Percentiles rank a stretch among this genome's conserved stretches.
phyloP scores from a whole-genome alignment of 208 protist species.

The Leishmania turanica region DNA sequence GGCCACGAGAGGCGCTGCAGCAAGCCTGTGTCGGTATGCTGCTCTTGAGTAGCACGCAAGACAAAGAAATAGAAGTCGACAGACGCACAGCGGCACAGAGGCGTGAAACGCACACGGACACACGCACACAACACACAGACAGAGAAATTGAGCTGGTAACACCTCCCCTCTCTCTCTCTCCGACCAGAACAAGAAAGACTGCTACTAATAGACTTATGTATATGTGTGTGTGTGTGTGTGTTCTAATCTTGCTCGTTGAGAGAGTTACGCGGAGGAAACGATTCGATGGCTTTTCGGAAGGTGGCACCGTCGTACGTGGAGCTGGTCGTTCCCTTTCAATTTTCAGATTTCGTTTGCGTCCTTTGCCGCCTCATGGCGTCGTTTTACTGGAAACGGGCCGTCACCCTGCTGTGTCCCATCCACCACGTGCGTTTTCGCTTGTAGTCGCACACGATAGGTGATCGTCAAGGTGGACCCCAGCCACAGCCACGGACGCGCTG shows the following conservation, averaged over 20 bases:
- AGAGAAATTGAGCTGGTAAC: neutral
- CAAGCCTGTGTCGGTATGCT: neutral
- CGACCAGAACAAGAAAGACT: no score
- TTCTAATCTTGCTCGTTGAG: neutral
- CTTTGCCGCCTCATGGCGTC: neutral
- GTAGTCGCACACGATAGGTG: neutral
- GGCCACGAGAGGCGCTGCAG: neutral
- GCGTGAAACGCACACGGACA: neutral
- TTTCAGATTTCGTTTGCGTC: neutral
- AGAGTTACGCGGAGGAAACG: no score
- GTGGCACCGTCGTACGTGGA: neutral
- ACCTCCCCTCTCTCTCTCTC: no score
- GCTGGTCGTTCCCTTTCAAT: neutral
- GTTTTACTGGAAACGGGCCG: neutral
- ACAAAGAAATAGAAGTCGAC: conserved; percentile 6
- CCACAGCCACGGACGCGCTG: neutral
- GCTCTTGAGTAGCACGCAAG: neutral
- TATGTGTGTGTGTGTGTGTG: neutral
- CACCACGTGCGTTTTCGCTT: neutral
- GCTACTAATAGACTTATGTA: neutral
- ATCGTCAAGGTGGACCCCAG: neutral
- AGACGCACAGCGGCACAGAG: neutral
- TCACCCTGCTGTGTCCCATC: neutral
- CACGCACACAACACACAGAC: neutral
- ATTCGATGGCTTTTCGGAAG: neutral